A percentile compares a stretch with the other conserved stretches of the same genome.
phyloP scores from a whole-genome alignment of 176 grass and related monocot species.

The Raddia guianensis region DNA sequence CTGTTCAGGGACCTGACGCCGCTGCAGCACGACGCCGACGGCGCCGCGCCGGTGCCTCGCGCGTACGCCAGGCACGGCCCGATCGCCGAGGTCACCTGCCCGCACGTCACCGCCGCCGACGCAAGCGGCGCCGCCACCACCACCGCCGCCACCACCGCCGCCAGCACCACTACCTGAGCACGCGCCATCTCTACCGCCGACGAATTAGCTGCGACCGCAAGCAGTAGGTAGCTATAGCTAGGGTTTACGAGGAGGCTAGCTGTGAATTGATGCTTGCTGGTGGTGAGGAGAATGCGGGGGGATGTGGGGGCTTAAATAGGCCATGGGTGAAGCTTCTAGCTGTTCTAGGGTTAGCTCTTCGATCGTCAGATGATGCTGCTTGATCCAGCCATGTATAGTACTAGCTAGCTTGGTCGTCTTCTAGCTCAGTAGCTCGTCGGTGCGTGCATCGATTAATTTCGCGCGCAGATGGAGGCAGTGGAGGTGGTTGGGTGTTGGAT shows the following conservation, averaged over 20 bases:
- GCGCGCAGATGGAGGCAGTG: no score
- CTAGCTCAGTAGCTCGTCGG: no score
- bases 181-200: not conserved
- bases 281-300: not conserved
- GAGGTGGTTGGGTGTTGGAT: no score
- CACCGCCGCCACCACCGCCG: slow-evolving; percentile 16
- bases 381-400: no score
- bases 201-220: no score
- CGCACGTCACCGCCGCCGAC: slow-evolving; percentile 35
- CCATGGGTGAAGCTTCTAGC: no score
- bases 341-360: no score
- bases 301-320: slow-evolving; percentile 25
- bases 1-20: slow-evolving; percentile 34
- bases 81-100: slow-evolving; percentile 32
- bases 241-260: no score
- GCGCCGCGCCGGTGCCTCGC: slow-evolving; percentile 6
- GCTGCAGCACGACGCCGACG: slow-evolving; percentile 34
- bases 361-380: no score
- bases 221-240: no score
- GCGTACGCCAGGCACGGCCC: slow-evolving; percentile 48
- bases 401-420: no score
- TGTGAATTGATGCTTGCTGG: not conserved
- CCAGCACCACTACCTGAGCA: not conserved
- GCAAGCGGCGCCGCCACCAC: not conserved
- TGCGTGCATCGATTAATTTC: no score